Percentiles rank a stretch among this genome's conserved stretches.
Evolutionary conservation across 108 stramenopile genomes (phyloP).

Genomic region (Nitzschia inconspicua): DNA sequence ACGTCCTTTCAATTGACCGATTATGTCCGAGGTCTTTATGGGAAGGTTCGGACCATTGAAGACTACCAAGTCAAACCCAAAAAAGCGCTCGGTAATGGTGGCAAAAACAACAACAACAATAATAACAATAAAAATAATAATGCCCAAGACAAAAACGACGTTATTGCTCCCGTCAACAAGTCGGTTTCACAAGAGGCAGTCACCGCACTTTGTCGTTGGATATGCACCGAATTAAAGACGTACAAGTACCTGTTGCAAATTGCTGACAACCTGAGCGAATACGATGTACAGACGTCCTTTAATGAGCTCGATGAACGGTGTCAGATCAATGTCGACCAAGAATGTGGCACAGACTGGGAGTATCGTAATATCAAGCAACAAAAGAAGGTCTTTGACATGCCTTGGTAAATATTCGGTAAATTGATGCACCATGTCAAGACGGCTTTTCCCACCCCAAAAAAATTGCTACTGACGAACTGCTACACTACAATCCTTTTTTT

Average conservation of each 20-base stretch:
- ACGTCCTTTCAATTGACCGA: not conserved
- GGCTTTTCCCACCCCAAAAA: too few species aligned
- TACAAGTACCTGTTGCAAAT: not conserved
- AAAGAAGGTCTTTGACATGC: not conserved
- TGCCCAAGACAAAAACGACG: too few species aligned
- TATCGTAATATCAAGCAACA: not conserved
- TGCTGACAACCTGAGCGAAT: not conserved
- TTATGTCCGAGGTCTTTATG: not conserved
- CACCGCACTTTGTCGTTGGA: not conserved
- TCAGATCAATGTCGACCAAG: not conserved
- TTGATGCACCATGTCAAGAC: too few species aligned
- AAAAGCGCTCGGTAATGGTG: too few species aligned
- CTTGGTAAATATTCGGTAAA: too few species aligned
- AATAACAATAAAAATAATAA: not conserved
- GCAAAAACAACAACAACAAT: not conserved
- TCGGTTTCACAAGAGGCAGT: not conserved
- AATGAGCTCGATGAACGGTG: not conserved
- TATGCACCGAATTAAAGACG: not conserved
- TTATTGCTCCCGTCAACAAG: too few species aligned
- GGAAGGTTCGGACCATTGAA: not conserved
- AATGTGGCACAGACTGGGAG: not conserved
- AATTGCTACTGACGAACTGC: too few species aligned
- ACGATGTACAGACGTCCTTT: not conserved
- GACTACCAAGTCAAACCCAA: too few species aligned
- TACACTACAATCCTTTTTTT: too few species aligned